Conservation (phyloP, 495 filamentous ascomycete species). For the Hapsidospora chrysogenum region DNA sequence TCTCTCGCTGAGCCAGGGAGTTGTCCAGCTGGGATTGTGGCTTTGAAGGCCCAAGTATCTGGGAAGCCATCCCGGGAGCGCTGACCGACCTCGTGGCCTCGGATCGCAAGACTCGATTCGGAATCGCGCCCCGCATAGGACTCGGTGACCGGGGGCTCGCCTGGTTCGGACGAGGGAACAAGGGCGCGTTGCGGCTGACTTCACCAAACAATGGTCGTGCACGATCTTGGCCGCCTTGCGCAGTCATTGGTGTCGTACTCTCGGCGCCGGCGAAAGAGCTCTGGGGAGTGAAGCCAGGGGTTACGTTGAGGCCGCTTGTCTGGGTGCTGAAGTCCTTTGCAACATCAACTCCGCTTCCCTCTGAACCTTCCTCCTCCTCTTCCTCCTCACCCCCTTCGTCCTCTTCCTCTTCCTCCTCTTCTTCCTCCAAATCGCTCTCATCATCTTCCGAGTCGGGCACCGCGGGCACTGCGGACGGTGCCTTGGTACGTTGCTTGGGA, state of each 20-base stretch:
- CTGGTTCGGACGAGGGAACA: conserved; percentile 40
- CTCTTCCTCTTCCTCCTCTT: conserved; percentile 15
- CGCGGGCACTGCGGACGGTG: not conserved
- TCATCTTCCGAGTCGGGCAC: conserved; percentile 9
- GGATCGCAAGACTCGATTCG: conserved; percentile 26
- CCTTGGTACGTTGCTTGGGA: conserved; percentile 5
- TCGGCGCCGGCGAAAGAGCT: conserved; percentile 35
- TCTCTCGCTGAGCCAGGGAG: conserved; percentile 6
- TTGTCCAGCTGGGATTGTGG: too few relatives aligned
- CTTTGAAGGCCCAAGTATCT: conserved; percentile 19
- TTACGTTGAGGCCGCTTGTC: conserved; percentile 28
- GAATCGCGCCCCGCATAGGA: conserved; percentile 41
- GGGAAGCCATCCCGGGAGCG: conserved; percentile 34
- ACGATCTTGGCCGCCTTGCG: conserved; percentile 13
- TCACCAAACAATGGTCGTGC: conserved; percentile 47
- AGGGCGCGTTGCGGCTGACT: conserved; percentile 31
- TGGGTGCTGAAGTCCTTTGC: conserved; percentile 48
- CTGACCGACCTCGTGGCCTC: conserved; percentile 40
- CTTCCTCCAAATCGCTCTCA: conserved; percentile 16
- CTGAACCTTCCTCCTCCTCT: conserved; percentile 23
- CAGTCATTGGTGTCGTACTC: not conserved
- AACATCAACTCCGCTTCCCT: conserved; percentile 48
- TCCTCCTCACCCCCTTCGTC: conserved; percentile 22
- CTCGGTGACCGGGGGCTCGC: conserved; percentile 64
- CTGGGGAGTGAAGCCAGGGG: conserved; percentile 42